Evolutionary conservation across 1,139 yeast genomes (phyloP), one percentile per base, ranked within the genome.

Genomic region (Scheffersomyces parashehatae): DNA sequence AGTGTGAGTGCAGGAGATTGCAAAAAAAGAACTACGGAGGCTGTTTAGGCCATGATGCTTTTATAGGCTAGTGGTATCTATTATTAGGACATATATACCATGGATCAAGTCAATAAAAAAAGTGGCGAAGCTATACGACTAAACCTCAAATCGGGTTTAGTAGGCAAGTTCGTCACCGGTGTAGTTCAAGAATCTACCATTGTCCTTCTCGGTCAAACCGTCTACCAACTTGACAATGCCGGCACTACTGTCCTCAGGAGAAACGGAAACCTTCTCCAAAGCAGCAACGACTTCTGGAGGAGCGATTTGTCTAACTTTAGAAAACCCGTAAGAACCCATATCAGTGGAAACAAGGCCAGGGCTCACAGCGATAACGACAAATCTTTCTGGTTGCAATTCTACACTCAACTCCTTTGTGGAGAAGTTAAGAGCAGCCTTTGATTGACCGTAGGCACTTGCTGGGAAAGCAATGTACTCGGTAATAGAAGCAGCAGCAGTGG

Each of bases 301-400:
- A 30, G 38, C 31, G 8, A n/a, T 12, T 5, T 28, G 32, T 10
- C 30, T 20, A 28, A 35, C 13, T n/a, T 31, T 38, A 8, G n/a
- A 12, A 8, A 7, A n/a, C 3, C 30, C 35, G 10, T 28, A 28
- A 2, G 15, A 43, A 31, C 56, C 55, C 49, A 56, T 55, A 41
- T 65, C 69, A 31, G 66, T 65, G 12, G 52, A 43, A n/a, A 60
- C 68, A 34, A 56, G 37, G 3, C 74, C 74, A 10, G 75, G 74
- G 32, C 62, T 62, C 31, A 65, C 45, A 10, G 64, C 47, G 6
- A 64, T 42, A 28, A 63, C 58, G 10, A 46, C 56, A 48, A 58
- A 64, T 2, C 51, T 54, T 37, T 64, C 61, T 6, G 41, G 41
- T 8, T 36, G 43, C 39, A 61, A 43, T 33, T 65, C 69, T 35